These are phyloP conservation scores for Leptographium wingfieldii DNA, from an alignment of 2,329 filamentous ascomycete genomes.

Conservation along the genomic window DNA sequence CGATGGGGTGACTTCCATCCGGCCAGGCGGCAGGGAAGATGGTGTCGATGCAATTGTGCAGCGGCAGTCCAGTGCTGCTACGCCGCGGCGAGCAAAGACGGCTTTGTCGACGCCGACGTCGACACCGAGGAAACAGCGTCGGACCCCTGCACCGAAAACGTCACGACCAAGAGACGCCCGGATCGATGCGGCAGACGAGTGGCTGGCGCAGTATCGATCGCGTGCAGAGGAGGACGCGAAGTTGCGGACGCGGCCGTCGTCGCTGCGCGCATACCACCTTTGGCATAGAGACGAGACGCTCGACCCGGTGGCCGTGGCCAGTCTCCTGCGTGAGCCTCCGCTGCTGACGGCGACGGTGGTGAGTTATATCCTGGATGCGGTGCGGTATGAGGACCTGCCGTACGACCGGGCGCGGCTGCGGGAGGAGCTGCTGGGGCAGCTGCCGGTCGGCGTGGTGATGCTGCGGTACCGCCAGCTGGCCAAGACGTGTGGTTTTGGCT, in stretches of 20 bases:
- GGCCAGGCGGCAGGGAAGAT: constrained; percentile 1
- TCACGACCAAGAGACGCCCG: constrained; percentile 25
- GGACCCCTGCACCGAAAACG: constrained; percentile 3
- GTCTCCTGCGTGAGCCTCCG: constrained; percentile 46
- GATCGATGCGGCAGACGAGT: constrained; percentile 29
- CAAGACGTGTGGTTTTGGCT: constrained; percentile 9
- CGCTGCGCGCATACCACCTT: constrained; percentile 48
- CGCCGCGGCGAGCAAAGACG: not conserved
- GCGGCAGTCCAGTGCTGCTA: not conserved
- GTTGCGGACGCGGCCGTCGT: constrained; percentile 17
- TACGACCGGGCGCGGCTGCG: constrained; percentile 33
- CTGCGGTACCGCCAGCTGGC: constrained; percentile 19
- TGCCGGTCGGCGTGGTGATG: constrained; percentile 16
- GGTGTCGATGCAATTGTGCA: not conserved
- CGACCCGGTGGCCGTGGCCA: constrained; percentile 34
- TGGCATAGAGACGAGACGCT: constrained; percentile 46
- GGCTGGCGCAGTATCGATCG: constrained; percentile 23
- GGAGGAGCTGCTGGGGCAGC: constrained; percentile 27
- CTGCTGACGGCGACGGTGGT: constrained; percentile 42
- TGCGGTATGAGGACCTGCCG: constrained; percentile 37
- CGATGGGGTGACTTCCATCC: not conserved
- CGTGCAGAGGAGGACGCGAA: not conserved
- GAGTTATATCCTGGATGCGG: constrained; percentile 44
- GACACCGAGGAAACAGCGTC: constrained; percentile 3
- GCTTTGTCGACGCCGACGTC: not conserved